phyloP scores from a whole-genome alignment of 164 flowering plant genomes.

The Magnolia changhungtana region DNA sequence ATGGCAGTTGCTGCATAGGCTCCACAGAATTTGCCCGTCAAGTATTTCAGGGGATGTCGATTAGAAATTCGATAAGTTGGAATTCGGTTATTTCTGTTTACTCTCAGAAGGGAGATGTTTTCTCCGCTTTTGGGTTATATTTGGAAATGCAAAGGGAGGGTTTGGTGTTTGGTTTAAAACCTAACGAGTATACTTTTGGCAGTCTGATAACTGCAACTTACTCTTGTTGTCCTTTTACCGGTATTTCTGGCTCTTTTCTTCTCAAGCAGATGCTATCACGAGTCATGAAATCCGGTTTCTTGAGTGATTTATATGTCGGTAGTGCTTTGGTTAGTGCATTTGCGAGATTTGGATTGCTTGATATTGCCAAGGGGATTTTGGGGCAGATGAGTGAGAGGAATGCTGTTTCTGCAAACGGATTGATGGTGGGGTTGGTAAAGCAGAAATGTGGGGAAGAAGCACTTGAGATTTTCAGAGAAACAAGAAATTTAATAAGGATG shows the following conservation, averaged over 20 bases:
- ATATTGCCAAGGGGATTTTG: constrained; percentile 52
- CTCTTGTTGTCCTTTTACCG: constrained; percentile 14
- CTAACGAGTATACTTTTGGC: constrained; percentile 78
- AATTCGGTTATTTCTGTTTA: constrained; percentile 77
- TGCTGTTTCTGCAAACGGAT: constrained; percentile 74
- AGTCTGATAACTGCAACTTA: constrained; percentile 63
- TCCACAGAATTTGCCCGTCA: constrained; percentile 32
- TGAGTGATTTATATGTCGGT: constrained; percentile 70
- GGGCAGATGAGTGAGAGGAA: constrained; percentile 57
- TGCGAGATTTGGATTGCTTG: constrained; percentile 52
- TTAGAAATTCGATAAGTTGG: constrained; percentile 62
- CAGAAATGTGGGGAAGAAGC: constrained; percentile 71
- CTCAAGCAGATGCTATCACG: constrained; percentile 66
- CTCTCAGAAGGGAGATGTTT: constrained; percentile 51
- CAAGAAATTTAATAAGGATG: constrained; percentile 41
- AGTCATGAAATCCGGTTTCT: constrained; percentile 53
- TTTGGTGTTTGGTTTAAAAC: constrained; percentile 29
- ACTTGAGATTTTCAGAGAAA: constrained; percentile 41
- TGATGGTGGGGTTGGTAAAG: constrained; percentile 80
- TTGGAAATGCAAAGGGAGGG: constrained; percentile 54
- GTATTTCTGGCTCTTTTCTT: constrained; percentile 30
- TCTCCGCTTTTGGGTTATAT: constrained; percentile 48
- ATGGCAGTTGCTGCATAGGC: constrained; percentile 43
- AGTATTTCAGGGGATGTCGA: constrained; percentile 58
- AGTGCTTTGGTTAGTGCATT: constrained; percentile 84